Evolutionary conservation across 805 yeast genomes (phyloP).

Genomic region (Kluyveromyces dobzhanskii): DNA sequence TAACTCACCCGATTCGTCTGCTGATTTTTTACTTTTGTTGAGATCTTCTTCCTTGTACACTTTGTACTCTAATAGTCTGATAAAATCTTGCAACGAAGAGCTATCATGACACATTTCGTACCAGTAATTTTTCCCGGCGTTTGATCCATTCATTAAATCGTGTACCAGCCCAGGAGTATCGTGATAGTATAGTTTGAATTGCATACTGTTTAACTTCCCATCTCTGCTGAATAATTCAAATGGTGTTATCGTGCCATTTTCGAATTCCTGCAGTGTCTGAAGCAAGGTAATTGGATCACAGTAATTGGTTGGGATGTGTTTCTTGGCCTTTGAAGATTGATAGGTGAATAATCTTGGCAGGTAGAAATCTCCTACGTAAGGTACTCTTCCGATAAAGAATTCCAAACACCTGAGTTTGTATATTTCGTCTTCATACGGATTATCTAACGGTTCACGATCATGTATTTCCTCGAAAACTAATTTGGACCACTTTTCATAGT

Average conservation of each 20-base stretch:
- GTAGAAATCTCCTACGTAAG: slow-evolving; percentile 27
- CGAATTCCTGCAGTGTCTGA: slow-evolving; percentile 14
- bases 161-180: slow-evolving; percentile 18
- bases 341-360: slow-evolving; percentile 23
- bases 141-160: slow-evolving; percentile 10
- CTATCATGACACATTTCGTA: slow-evolving; percentile 23
- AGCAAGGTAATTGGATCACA: slow-evolving; percentile 15
- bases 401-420: slow-evolving; percentile 24
- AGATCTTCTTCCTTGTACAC: background rate
- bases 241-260: slow-evolving; percentile 19
- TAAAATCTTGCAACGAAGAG: slow-evolving; percentile 17
- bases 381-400: slow-evolving; percentile 26
- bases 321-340: slow-evolving; percentile 8
- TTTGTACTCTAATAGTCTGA: slow-evolving; percentile 18
- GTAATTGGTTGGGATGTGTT: slow-evolving; percentile 13
- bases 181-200: slow-evolving; percentile 22
- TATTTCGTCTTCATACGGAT: slow-evolving; percentile 22
- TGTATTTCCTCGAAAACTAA: slow-evolving; percentile 18
- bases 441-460: slow-evolving; percentile 22
- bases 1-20: no score
- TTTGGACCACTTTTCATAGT: slow-evolving; percentile 21
- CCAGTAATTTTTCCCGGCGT: slow-evolving; percentile 19
- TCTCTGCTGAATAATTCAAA: slow-evolving; percentile 16
- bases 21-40: background rate
- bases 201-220: slow-evolving; percentile 16